These are phyloP conservation scores for Collariella sp. DNA, from an alignment of 495 filamentous ascomycete species.

Conservation along the genomic window DNA sequence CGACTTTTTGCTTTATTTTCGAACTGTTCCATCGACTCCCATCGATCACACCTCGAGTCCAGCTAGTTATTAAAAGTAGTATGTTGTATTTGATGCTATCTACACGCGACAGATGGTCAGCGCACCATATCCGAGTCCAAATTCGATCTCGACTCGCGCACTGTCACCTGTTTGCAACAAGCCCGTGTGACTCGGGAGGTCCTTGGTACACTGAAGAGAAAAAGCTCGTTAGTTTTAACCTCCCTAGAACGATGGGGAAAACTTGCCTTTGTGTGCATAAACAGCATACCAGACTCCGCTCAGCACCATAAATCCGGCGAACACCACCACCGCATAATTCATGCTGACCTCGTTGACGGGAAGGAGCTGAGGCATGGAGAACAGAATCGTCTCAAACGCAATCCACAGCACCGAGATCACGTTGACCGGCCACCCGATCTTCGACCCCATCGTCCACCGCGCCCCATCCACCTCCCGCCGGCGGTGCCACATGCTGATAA, in stretches of 20 bases:
- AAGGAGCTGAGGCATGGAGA: slow-evolving; percentile 50
- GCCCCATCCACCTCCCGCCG: slow-evolving; percentile 38
- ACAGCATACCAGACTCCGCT: slow-evolving; percentile 57
- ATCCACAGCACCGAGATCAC: slow-evolving; percentile 47
- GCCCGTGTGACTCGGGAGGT: slow-evolving; percentile 21
- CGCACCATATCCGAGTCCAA: background rate
- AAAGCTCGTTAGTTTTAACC: background rate
- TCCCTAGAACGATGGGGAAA: background rate
- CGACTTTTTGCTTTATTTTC: no score
- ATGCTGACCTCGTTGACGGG: slow-evolving; percentile 48
- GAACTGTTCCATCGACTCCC: no score
- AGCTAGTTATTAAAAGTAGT: no score
- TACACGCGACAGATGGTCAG: no score
- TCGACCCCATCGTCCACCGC: slow-evolving; percentile 47
- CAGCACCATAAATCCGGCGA: slow-evolving; percentile 48
- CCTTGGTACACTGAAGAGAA: slow-evolving; percentile 15
- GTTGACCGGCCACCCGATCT: slow-evolving; percentile 46
- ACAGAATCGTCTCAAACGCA: slow-evolving; percentile 50
- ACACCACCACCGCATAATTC: slow-evolving; percentile 53
- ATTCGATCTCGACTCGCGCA: background rate
- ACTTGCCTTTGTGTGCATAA: slow-evolving; percentile 49
- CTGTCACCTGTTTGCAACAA: slow-evolving; percentile 1
- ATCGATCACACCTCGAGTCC: no score
- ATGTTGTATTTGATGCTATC: no score
- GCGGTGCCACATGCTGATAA: slow-evolving; percentile 32